These are phyloP conservation scores for Acanthamoeba royreba DNA, from an alignment of 208 protist species.

Conservation along the genomic window DNA sequence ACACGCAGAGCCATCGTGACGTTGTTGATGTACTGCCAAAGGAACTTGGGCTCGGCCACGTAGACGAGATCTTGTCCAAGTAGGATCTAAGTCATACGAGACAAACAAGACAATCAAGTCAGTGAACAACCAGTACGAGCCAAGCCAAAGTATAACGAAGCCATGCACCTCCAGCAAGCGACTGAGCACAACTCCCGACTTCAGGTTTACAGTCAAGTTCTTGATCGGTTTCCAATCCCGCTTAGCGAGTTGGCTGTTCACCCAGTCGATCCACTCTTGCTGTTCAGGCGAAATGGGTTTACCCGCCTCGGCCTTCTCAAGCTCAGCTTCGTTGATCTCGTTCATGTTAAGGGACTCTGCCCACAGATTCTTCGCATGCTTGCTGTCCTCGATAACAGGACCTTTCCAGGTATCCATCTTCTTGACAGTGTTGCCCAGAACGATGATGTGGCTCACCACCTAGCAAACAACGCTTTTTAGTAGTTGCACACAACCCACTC, in stretches of 20 bases:
- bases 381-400: constrained; percentile 10
- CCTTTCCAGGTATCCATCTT: background rate
- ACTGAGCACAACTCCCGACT: constrained; percentile 2
- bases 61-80: background rate
- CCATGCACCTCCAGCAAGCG: background rate
- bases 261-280: constrained; percentile 31
- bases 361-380: constrained; percentile 21
- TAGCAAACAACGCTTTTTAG: background rate
- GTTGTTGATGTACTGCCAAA: constrained; percentile 47
- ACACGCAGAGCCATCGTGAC: background rate
- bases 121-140: background rate
- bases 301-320: background rate
- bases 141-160: background rate
- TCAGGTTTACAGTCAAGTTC: background rate
- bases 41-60: background rate
- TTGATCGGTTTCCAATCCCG: background rate
- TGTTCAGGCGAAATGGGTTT: background rate
- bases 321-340: background rate
- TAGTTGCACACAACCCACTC: background rate
- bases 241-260: background rate
- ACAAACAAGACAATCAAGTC: background rate
- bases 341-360: constrained; percentile 33
- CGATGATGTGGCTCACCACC: constrained; percentile 8
- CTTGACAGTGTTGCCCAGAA: constrained; percentile 24
- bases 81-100: background rate